A percentile compares a stretch with the other conserved stretches of the same genome.
Conservation (phyloP, 768 basidiomycete species). For the Pulveroboletus sp. region DNA sequence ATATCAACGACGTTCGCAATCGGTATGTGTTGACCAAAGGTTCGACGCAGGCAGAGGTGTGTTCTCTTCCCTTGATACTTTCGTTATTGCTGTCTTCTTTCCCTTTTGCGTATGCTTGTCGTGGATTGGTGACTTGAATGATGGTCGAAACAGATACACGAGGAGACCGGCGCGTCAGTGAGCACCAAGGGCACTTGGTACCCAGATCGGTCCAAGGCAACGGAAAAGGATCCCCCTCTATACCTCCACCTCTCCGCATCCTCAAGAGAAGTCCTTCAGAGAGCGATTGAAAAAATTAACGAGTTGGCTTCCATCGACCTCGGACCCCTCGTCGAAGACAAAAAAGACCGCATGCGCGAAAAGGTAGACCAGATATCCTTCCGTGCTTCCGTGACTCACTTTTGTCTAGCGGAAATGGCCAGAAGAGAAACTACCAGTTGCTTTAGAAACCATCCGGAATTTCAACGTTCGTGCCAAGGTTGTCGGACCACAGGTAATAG, state of each 20-base stretch:
- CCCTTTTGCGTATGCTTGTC: neutral
- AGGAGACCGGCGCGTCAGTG: constrained; percentile 89
- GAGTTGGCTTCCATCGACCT: constrained; percentile 72
- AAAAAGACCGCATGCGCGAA: constrained; percentile 64
- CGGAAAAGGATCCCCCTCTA: constrained; percentile 87
- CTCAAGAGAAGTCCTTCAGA: constrained; percentile 59
- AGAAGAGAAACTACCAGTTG: constrained; percentile 90
- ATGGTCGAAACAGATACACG: constrained; percentile 65
- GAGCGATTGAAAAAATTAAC: constrained; percentile 66
- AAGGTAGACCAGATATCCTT: constrained; percentile 39
- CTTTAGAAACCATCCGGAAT: constrained; percentile 86
- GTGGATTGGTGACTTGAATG: constrained; percentile 1
- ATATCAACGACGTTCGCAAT: constrained; percentile 95
- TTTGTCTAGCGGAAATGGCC: constrained; percentile 85
- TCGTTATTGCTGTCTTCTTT: neutral
- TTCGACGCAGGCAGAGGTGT: constrained; percentile 84
- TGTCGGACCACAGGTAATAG: constrained; percentile 83
- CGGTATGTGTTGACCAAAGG: constrained; percentile 93
- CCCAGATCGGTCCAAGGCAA: constrained; percentile 86
- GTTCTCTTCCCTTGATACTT: constrained; percentile 23
- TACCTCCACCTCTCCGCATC: constrained; percentile 90
- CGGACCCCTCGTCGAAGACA: constrained; percentile 78
- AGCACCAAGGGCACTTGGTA: constrained; percentile 96
- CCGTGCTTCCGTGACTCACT: constrained; percentile 6
- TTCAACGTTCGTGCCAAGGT: constrained; percentile 98